Evolutionary conservation across 371 early-diverging fungal genomes (phyloP), one percentile per base, ranked within the genome.

Genomic region (Syncephalis plumigaleata): DNA sequence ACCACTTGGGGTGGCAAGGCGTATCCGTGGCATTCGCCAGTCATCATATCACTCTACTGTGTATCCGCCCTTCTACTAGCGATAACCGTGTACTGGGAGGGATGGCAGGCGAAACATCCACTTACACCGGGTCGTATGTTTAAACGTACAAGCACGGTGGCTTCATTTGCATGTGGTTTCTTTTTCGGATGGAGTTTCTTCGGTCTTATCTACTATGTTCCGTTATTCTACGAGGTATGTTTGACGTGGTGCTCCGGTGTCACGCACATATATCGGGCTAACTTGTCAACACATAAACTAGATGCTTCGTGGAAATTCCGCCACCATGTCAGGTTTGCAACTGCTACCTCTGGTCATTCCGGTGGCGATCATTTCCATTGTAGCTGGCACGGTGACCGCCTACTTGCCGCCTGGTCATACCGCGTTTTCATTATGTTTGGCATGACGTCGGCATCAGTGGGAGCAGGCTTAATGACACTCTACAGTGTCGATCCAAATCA

Each of bases 271-370:
- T n/a, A n/a, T n/a, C n/a, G n/a, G n/a, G n/a, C n/a, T n/a, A n/a
- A n/a, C n/a, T n/a, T n/a, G n/a, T n/a, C n/a, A n/a, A n/a, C n/a
- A n/a, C n/a, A n/a, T n/a, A n/a, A n/a, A 70, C 37, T 62, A 65
- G 47, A 72, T 85, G 24, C 81, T 85, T 36, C 55, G 66, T 26
- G 65, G 68, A 38, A 48, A 58, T 1, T 52, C 66, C 5, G 68
- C 81, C 1, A 79, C 75, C 0, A 38, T 49, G 1, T 59, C 79
- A 1, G 82, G 84, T 8, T 48, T 83, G 9, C 56, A 71, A 45
- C 55, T 73, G 27, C 55, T 80, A 45, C 77, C 83, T 0, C 59
- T 75, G 44, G 56, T 80, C 26, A 24, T 59, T 16, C 57, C 59
- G 11, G 54, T 57, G 16, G 53, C 59, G 3, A 21, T 60, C 51